A percentile compares a stretch with the other conserved stretches of the same genome.
These are phyloP conservation scores for Cinchona pubescens DNA, from an alignment of 257 asterid species.

Conservation along the genomic window DNA sequence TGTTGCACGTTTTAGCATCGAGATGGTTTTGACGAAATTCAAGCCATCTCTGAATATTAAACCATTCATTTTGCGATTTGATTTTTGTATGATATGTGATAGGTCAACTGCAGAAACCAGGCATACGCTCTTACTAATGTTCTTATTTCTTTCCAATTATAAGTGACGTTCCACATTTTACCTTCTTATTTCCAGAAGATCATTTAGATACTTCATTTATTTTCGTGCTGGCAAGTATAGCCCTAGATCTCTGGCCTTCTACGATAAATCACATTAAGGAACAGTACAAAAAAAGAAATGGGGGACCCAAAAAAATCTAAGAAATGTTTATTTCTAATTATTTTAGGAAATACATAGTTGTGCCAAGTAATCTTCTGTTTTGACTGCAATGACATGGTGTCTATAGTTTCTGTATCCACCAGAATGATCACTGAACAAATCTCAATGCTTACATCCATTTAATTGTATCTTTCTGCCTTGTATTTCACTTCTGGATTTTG, in stretches of 20 bases:
- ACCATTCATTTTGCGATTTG: too few species aligned
- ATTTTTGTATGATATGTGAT: background rate
- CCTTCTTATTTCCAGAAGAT: background rate
- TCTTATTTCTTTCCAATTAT: background rate
- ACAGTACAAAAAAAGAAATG: background rate
- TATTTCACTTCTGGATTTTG: slow-evolving; percentile 84
- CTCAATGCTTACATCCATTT: slow-evolving; percentile 12
- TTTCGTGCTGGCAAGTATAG: background rate
- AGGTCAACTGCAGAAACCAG: background rate
- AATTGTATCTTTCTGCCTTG: slow-evolving; percentile 63
- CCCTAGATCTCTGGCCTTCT: too few species aligned
- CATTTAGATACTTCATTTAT: background rate
- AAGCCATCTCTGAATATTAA: background rate
- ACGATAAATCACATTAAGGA: background rate
- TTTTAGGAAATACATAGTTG: background rate
- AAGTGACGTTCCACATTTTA: background rate
- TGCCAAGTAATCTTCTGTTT: background rate
- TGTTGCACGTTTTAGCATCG: too few species aligned
- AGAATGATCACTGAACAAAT: background rate
- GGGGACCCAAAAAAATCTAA: too few species aligned
- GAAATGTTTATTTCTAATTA: background rate
- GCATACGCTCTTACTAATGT: background rate
- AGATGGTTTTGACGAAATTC: too few species aligned
- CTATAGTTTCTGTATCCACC: background rate
- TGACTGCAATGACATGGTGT: background rate